Evolutionary conservation across 2,329 filamentous ascomycete species (phyloP).

Genomic region (Aspergillus thermomutatus): DNA sequence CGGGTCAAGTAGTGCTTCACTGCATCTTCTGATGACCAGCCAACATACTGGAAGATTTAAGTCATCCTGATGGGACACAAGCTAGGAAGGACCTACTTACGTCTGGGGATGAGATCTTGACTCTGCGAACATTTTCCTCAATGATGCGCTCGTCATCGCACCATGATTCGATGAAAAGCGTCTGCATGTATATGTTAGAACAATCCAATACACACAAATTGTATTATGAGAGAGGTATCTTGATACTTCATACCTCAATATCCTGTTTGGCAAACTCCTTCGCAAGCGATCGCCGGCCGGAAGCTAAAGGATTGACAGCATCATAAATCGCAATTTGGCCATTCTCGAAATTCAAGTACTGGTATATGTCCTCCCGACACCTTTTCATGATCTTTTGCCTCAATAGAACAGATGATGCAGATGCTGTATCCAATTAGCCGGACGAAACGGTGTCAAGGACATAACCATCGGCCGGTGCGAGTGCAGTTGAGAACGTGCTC

Average conservation of each 20-base stretch:
- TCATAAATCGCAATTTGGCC: conserved; percentile 98
- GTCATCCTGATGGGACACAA: conserved; percentile 7
- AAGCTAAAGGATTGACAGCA: conserved; percentile 87
- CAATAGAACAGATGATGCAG: conserved; percentile 84
- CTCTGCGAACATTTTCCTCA: conserved; percentile 91
- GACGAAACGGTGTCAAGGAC: neutral
- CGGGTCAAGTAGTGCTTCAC: conserved; percentile 86
- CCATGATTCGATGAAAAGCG: conserved; percentile 92
- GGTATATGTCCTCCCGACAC: conserved; percentile 94
- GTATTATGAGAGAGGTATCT: neutral
- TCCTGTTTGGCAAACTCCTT: conserved; percentile 98
- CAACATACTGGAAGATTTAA: conserved; percentile 63
- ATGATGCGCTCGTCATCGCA: conserved; percentile 93
- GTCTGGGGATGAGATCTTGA: conserved; percentile 97
- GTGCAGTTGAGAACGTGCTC: neutral
- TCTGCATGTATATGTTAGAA: conserved; percentile 52
- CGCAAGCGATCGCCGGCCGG: conserved; percentile 75
- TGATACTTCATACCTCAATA: conserved; percentile 62
- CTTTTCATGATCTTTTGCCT: conserved; percentile 97
- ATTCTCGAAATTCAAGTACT: conserved; percentile 94
- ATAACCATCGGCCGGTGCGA: neutral
- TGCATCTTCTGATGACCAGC: conserved; percentile 88
- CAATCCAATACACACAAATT: neutral
- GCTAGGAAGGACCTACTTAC: conserved; percentile 49
- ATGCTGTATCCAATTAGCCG: conserved; percentile 48